Evolutionary conservation across 495 filamentous ascomycete species (phyloP).

Genomic region (Sordaria brevicollis): DNA sequence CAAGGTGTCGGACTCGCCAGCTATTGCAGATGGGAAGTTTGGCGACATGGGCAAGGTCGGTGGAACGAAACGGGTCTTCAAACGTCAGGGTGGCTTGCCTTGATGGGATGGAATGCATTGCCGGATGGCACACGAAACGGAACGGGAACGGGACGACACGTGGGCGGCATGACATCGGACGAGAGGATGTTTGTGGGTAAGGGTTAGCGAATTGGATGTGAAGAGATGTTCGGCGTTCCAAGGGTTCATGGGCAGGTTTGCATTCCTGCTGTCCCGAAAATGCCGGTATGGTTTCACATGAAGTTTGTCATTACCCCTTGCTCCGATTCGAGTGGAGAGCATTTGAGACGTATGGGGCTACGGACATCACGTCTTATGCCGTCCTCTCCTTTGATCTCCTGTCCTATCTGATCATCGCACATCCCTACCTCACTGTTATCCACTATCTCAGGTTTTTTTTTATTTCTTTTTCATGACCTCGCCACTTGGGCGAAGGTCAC

Average conservation of each 20-base stretch:
- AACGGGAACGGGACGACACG: background rate
- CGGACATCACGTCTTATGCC: background rate
- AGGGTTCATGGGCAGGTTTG: background rate
- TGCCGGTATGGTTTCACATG: background rate
- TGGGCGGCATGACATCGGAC: background rate
- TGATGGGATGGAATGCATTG: background rate
- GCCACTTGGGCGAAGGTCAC: background rate
- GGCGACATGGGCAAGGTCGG: constrained; percentile 49
- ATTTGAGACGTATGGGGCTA: background rate
- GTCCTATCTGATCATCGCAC: background rate
- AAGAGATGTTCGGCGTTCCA: background rate
- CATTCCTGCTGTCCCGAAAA: background rate
- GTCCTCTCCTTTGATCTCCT: background rate
- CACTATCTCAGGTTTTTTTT: background rate
- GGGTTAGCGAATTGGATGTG: background rate
- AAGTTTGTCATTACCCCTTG: background rate
- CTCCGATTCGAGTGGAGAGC: background rate
- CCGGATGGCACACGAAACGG: background rate
- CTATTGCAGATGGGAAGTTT: constrained; percentile 26
- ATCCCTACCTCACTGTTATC: background rate
- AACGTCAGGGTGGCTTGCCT: constrained; percentile 2
- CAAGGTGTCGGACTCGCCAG: constrained; percentile 10
- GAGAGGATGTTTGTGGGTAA: background rate
- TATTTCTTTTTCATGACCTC: background rate
- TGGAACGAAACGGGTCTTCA: constrained; percentile 47